These are phyloP conservation scores for Bathelium albidoporum DNA, from an alignment of 495 filamentous ascomycete genomes.

Conservation along the genomic window DNA sequence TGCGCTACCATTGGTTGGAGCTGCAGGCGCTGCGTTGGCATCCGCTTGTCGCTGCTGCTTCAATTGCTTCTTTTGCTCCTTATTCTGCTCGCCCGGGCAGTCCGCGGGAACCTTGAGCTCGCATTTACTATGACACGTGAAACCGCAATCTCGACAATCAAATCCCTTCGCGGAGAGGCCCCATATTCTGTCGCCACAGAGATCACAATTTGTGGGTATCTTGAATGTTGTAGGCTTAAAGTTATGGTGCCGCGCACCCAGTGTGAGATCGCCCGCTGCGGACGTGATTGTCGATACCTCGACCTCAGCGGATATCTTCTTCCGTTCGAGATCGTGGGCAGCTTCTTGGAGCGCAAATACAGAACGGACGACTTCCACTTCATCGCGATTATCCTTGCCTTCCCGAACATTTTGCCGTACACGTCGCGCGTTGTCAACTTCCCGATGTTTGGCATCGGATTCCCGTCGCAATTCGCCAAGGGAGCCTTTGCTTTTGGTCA, in stretches of 20 bases:
- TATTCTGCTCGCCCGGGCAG: conserved; percentile 84
- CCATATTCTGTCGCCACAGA: conserved; percentile 95
- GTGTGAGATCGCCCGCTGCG: conserved; percentile 78
- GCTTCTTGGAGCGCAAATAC: conserved; percentile 74
- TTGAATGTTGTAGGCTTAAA: conserved; percentile 98
- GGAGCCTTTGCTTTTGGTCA: conserved; percentile 79
- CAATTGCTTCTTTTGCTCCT: conserved; percentile 88
- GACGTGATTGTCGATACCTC: conserved; percentile 81
- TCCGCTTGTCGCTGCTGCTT: conserved; percentile 73
- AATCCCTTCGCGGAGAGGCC: conserved; percentile 91
- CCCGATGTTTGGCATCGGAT: conserved; percentile 69
- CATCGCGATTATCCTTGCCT: conserved; percentile 66
- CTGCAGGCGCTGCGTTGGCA: conserved; percentile 46
- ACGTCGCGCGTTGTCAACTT: conserved; percentile 65
- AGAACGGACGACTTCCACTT: conserved; percentile 64
- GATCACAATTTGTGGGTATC: conserved; percentile 95
- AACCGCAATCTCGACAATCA: conserved; percentile 90
- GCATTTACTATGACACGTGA: conserved; percentile 96
- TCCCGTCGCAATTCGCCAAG: conserved; percentile 69
- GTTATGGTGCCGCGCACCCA: conserved; percentile 86
- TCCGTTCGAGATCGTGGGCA: conserved; percentile 76
- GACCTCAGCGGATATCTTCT: conserved; percentile 76
- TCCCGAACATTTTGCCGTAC: conserved; percentile 64
- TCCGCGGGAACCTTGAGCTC: conserved; percentile 96
- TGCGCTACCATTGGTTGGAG: conserved; percentile 7